Conservation (phyloP, 2,329 filamentous ascomycete species). For the Diaporthe citrichinensis region DNA sequence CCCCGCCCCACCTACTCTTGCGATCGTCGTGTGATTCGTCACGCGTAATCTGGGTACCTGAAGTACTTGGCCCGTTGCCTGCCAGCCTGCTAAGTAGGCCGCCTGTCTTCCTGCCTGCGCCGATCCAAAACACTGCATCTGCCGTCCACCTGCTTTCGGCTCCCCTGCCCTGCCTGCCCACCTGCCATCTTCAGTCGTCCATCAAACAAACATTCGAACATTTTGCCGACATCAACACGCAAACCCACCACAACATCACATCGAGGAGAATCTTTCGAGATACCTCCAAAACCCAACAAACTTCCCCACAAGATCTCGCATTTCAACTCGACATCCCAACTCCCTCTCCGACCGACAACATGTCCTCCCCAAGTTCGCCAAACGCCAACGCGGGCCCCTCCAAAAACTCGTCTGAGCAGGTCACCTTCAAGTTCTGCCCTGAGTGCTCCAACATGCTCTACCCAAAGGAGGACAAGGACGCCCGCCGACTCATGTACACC, state of each 20-base stretch:
- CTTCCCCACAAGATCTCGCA: background rate
- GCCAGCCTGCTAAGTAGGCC: background rate
- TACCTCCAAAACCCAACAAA: background rate
- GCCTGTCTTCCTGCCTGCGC: background rate
- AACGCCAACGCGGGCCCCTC: conserved; percentile 56
- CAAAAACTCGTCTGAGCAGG: conserved; percentile 76
- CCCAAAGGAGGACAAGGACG: conserved; percentile 91
- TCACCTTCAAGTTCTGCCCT: conserved; percentile 97
- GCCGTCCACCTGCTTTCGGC: conserved; percentile 12
- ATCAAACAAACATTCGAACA: conserved; percentile 20
- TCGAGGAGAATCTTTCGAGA: background rate
- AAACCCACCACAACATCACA: background rate
- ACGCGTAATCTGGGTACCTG: background rate
- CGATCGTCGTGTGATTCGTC: conserved; percentile 38
- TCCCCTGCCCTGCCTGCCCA: background rate
- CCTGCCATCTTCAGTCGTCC: conserved; percentile 4
- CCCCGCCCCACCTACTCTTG: conserved; percentile 23
- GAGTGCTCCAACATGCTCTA: conserved; percentile 99
- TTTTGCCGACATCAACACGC: background rate
- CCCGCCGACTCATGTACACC: conserved; percentile 90
- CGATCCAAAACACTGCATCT: conserved; percentile 30
- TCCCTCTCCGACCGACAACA: conserved; percentile 47
- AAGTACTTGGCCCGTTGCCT: conserved; percentile 10
- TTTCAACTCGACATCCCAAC: conserved; percentile 30
- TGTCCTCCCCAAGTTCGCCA: conserved; percentile 72